A percentile compares a stretch with the other conserved stretches of the same genome.
Evolutionary conservation across 495 filamentous ascomycete genomes (phyloP).

Genomic region (Penicillium chermesinum): DNA sequence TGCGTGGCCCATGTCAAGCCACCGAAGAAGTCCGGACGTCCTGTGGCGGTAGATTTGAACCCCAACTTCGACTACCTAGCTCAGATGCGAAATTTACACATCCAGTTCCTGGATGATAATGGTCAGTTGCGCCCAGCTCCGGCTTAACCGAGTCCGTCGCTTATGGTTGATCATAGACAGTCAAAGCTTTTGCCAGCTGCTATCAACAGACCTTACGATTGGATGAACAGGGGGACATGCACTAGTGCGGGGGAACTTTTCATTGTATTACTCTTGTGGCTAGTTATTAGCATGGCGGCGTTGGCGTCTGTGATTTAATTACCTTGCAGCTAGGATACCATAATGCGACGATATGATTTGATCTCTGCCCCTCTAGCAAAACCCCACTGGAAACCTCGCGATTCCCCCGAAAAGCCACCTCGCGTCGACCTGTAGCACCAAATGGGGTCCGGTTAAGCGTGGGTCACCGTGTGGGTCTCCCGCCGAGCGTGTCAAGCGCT

Average conservation of each 20-base stretch:
- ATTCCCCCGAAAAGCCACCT: too few relatives aligned
- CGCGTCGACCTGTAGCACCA: background rate
- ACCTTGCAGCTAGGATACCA: conserved; percentile 8
- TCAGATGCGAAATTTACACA: conserved; percentile 37
- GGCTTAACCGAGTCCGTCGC: background rate
- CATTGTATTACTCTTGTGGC: background rate
- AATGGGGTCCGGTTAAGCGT: background rate
- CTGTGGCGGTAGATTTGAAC: conserved; percentile 34
- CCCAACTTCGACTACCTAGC: conserved; percentile 43
- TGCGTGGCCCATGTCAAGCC: conserved; percentile 38
- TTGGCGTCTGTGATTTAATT: conserved; percentile 5
- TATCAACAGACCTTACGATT: conserved; percentile 25
- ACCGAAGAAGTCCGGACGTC: conserved; percentile 38
- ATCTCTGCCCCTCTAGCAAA: background rate
- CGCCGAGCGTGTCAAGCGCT: background rate
- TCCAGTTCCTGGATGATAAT: conserved; percentile 40
- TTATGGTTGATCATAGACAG: conserved; percentile 17
- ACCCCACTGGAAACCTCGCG: too few relatives aligned
- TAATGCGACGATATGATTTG: conserved; percentile 1
- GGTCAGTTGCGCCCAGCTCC: conserved; percentile 25
- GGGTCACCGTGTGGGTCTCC: background rate
- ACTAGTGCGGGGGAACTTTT: conserved; percentile 1
- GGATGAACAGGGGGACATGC: conserved; percentile 18
- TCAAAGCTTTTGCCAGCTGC: conserved; percentile 21
- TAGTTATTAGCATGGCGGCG: conserved; percentile 20